Evolutionary conservation across 73 alveolate species (phyloP).

Genomic region (Symbiodinium pilosum): DNA sequence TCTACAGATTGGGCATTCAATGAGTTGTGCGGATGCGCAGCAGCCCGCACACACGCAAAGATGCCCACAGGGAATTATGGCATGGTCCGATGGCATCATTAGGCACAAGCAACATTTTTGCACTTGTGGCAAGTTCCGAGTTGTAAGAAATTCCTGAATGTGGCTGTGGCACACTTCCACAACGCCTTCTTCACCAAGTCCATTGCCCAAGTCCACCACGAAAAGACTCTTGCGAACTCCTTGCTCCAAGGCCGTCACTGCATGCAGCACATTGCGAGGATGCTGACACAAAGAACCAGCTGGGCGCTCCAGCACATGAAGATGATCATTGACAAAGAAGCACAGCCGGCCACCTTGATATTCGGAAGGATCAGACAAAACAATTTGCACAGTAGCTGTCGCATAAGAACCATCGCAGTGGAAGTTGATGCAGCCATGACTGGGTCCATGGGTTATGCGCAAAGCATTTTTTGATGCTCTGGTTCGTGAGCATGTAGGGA

Average conservation of each 20-base stretch:
- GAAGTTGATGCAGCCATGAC: conserved; percentile 10
- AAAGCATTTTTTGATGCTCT: background rate
- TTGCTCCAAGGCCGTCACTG: background rate
- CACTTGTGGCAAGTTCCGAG: background rate
- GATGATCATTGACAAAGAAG: background rate
- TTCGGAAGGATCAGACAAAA: conserved; percentile 1
- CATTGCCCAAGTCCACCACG: conserved; percentile 24
- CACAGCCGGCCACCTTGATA: conserved; percentile 40
- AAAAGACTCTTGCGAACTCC: conserved; percentile 34
- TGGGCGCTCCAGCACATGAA: background rate
- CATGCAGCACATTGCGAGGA: background rate
- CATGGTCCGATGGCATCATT: background rate
- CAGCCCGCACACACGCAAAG: background rate
- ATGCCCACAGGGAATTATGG: conserved; percentile 13
- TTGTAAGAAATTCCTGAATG: background rate
- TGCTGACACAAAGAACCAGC: conserved; percentile 19
- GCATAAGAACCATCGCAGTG: conserved; percentile 53
- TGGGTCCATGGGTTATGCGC: conserved; percentile 37
- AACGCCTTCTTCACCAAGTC: conserved; percentile 27
- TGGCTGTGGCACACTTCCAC: background rate
- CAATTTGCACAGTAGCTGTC: conserved; percentile 39
- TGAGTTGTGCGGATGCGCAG: too few relatives aligned
- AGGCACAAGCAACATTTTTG: background rate
- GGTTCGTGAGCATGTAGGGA: background rate
- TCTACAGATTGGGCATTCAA: too few relatives aligned